Conservation (phyloP, 345 rosid genomes). For the Arabidopsis arenosa region DNA sequence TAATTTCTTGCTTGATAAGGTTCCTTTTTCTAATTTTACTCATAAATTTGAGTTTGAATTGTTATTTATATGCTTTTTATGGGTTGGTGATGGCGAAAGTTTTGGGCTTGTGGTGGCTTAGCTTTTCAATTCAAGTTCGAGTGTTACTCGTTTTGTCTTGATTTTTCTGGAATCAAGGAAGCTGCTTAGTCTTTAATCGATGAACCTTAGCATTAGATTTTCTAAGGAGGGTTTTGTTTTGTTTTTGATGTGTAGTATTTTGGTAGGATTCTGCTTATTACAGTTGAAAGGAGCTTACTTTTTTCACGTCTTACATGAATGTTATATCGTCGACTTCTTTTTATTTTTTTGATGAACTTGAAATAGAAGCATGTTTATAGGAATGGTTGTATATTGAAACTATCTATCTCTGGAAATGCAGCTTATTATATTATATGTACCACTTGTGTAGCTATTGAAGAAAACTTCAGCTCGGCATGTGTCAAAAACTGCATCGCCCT, state of each 20-base stretch:
- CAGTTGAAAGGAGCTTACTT: not conserved
- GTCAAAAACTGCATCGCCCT: conserved; percentile 69
- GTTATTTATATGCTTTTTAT: not conserved
- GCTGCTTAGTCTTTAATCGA: conserved; percentile 1
- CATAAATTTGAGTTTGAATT: not conserved
- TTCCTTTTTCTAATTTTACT: conserved; percentile 36
- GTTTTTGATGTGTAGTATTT: conserved; percentile 4
- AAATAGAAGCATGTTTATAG: conserved; percentile 1
- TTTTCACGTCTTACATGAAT: conserved; percentile 8
- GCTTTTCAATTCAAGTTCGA: not conserved
- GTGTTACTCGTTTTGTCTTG: conserved; percentile 15
- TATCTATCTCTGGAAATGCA: conserved; percentile 14
- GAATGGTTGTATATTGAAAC: not conserved
- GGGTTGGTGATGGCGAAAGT: not conserved
- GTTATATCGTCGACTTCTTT: not conserved
- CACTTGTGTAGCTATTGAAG: conserved; percentile 70
- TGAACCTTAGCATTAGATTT: not conserved
- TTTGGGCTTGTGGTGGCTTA: not conserved
- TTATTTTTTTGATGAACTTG: conserved; percentile 4
- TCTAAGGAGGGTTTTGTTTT: not conserved
- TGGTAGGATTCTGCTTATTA: conserved; percentile 15
- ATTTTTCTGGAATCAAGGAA: conserved; percentile 4
- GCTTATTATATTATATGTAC: conserved; percentile 42
- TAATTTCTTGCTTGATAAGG: conserved; percentile 90
- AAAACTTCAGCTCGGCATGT: conserved; percentile 74